Base-by-base conservation (phyloP, 2,329 filamentous ascomycete genomes). In the Colletotrichum tropicicola region DNA sequence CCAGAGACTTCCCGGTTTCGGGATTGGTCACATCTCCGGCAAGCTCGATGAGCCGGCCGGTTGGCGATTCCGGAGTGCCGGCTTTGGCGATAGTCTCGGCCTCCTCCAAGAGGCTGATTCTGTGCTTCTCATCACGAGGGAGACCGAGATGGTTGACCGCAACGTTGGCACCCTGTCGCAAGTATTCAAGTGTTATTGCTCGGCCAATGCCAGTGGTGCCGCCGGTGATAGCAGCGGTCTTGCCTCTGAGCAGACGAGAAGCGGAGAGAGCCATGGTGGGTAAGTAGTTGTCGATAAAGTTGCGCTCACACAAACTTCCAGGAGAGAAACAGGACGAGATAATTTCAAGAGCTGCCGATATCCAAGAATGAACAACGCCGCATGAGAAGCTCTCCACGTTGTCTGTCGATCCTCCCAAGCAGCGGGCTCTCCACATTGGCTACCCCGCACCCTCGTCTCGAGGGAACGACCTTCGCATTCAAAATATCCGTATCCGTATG, bases 121-220 rank as follows among this genome's bases (percentile, higher is more conserved):
- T 71, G 54, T 77, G 73, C 5, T 68, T 53, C 6, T 71, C 59
- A 51, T 78, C 76, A 9, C 73, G 69, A 4, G 66, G 48, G 3
- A 78, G 74, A 39, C 84, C 86, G 2, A 89, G 82, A 69, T 90
- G 86, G 72, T 90, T 91, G 53, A 91, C 82, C 17, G 86, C 84
- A 28, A 91, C 87, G 68, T 83, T 83, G 47, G 88, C 89, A 68
- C 89, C 89, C 65, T 91, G 88, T 15, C 80, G 78, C 52, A 90
- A 78, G 70, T 90, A 91, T 66, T 87, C 86, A n/a, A 92, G 79
- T 10, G 87, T 87, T 47, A 92, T 92, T 30, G 89, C 89, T 73
- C 88, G 82, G 25, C 90, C 90, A 67, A 92, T 92, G 25, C 89
- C 89, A 4, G 89, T 91, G 9, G 87, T 83, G 32, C 87, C 89